These are phyloP conservation scores for Asterella californica DNA, from an alignment of 225 moss, liverwort and hornwort species.

Conservation along the genomic window DNA sequence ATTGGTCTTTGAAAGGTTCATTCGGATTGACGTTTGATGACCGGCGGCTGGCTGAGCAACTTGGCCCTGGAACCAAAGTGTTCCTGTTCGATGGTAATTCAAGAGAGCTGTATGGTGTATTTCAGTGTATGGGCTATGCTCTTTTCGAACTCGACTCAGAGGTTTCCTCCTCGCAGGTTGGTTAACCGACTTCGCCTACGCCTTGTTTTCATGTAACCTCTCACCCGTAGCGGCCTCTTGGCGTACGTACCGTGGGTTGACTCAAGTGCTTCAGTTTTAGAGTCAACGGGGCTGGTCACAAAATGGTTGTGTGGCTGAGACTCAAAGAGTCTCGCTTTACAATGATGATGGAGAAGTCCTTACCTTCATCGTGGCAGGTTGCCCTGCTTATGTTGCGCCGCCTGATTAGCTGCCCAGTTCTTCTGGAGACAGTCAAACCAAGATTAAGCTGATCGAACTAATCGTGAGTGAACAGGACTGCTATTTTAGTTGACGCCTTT, in stretches of 20 bases:
- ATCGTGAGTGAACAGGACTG: no score
- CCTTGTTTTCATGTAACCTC: background rate
- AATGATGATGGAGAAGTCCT: background rate
- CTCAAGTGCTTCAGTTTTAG: background rate
- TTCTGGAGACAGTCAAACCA: no score
- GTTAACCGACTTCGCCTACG: background rate
- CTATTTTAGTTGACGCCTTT: no score
- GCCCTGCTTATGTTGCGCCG: background rate
- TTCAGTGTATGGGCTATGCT: slow-evolving; percentile 30
- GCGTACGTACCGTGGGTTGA: background rate
- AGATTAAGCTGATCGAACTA: no score
- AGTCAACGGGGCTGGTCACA: background rate
- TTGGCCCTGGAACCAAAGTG: slow-evolving; percentile 35
- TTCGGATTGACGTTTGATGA: slow-evolving; percentile 33
- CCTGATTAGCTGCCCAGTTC: background rate
- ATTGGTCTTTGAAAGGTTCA: slow-evolving; percentile 26
- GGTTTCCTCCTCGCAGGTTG: slow-evolving; percentile 6
- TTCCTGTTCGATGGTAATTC: slow-evolving; percentile 32
- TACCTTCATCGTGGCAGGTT: background rate
- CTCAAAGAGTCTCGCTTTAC: background rate
- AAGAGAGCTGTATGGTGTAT: slow-evolving; percentile 42
- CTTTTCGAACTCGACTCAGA: slow-evolving; percentile 1
- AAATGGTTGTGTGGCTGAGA: no score
- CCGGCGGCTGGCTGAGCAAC: slow-evolving; percentile 28
- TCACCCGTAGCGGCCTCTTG: background rate